Base-by-base conservation (phyloP, 2,329 filamentous ascomycete genomes). In the Nigrospora oryzae region DNA sequence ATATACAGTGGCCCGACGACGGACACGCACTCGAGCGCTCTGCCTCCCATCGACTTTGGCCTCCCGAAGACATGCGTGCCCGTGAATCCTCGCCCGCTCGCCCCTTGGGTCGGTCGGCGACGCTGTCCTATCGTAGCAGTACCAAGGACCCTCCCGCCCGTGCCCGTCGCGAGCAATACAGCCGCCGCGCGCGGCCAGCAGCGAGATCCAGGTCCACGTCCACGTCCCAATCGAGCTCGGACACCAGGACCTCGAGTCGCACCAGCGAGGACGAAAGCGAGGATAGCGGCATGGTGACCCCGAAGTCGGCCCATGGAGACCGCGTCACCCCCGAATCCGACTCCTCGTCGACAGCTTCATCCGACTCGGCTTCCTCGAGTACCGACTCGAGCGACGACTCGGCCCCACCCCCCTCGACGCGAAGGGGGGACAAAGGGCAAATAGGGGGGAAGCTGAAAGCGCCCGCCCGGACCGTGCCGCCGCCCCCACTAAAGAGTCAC, bases 311-410 rank as follows among this genome's bases (percentile, higher is more conserved):
- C 28, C 62, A 58, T 45, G 54, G 55, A 42, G 60, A 64, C 48
- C 63, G 62, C 34, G 69, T 67, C 4, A 65, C 63, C 19, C 63
- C 61, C 7, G 54, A 57, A 17, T 65, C 67, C 36, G 57, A 56
- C 43, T 55, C 57, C 35, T 65, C 61, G 23, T 65, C 56, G 43
- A 58, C 56, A 38, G 63, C 56, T 40, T 66, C 65, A 3, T 55
- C 62, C 35, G 65, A 65, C 13, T 65, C 64, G n/a, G 63, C 61
- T n/a, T 56, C 56, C 5, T 63, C 61, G 36, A 51, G 56, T n/a
- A 62, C 61, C 30, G 63, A 36, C 13, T 36, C 40, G 11, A 42
- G 40, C 36, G 40, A 36, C 7, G 35, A 34, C n/a, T 36, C 34
- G 23, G 40, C 28, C 14, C 28, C 15, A 16, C 11, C 19, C 6